Evolutionary conservation across 306 rosid species (phyloP).

Genomic region (Quercus ilex): DNA sequence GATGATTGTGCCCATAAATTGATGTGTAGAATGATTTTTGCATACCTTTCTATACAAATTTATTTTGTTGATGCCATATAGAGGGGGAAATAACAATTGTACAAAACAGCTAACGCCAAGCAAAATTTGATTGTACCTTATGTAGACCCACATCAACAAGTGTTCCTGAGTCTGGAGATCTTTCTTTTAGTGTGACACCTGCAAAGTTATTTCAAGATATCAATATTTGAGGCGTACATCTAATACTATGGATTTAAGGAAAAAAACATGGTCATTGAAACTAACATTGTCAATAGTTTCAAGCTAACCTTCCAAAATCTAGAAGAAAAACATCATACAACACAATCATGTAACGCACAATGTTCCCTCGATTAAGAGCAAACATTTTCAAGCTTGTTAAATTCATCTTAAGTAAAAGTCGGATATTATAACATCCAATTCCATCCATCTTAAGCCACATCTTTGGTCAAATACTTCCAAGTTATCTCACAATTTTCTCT

Average conservation of each 20-base stretch:
- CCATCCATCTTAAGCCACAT: neutral
- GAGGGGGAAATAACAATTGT: neutral
- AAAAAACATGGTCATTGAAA: constrained; percentile 1
- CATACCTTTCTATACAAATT: neutral
- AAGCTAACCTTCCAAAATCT: neutral
- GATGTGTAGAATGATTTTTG: neutral
- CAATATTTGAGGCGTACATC: constrained; percentile 12
- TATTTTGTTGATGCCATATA: neutral
- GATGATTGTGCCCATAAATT: neutral
- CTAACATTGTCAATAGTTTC: neutral
- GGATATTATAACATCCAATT: neutral
- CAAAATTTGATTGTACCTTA: constrained; percentile 55
- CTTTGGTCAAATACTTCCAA: neutral
- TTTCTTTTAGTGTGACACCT: constrained; percentile 80
- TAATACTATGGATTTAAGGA: neutral
- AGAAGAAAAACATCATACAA: neutral
- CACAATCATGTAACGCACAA: neutral
- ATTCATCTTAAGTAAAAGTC: neutral
- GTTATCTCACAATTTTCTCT: no score
- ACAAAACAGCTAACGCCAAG: constrained; percentile 3
- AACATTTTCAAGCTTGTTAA: neutral
- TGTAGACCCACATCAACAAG: constrained; percentile 87
- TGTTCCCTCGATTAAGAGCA: neutral
- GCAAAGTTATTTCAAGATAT: constrained; percentile 26
- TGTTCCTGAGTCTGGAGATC: constrained; percentile 49